Evolutionary conservation across 805 yeast species (phyloP).

Genomic region (Helenozyma rhizophorensis): DNA sequence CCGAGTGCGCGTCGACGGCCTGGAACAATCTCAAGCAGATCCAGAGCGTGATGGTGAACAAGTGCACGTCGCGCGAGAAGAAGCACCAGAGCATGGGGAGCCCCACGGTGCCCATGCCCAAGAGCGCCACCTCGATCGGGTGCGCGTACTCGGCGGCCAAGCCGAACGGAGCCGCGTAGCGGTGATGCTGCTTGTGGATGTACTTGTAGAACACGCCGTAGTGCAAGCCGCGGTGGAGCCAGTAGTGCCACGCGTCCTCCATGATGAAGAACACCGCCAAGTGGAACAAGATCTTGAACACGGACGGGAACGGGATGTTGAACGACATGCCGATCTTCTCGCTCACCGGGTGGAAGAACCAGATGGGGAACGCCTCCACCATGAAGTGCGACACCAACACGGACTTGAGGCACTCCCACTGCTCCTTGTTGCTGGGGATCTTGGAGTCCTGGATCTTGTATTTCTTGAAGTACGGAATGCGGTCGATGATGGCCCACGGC

Average conservation of each 20-base stretch:
- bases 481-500: slow-evolving; percentile 89
- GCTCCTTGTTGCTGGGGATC: slow-evolving; percentile 75
- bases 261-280: slow-evolving; percentile 72
- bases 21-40: slow-evolving; percentile 83
- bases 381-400: slow-evolving; percentile 84
- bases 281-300: slow-evolving; percentile 57
- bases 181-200: slow-evolving; percentile 96
- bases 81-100: slow-evolving; percentile 83
- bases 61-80: slow-evolving; percentile 67
- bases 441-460: slow-evolving; percentile 89
- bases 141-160: slow-evolving; percentile 97
- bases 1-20: slow-evolving; percentile 97
- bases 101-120: slow-evolving; percentile 96
- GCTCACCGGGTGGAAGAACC: slow-evolving; percentile 95
- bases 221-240: slow-evolving; percentile 90
- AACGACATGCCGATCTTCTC: slow-evolving; percentile 71
- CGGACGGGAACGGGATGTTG: slow-evolving; percentile 80
- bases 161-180: slow-evolving; percentile 97
- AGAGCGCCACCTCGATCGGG: slow-evolving; percentile 84
- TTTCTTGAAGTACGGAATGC: slow-evolving; percentile 76
- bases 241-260: slow-evolving; percentile 97
- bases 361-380: slow-evolving; percentile 93
- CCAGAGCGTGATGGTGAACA: slow-evolving; percentile 89
- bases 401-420: slow-evolving; percentile 85
- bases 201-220: slow-evolving; percentile 84